Base-by-base conservation (phyloP, 2,329 filamentous ascomycete species). In the Cladosporium velox region DNA sequence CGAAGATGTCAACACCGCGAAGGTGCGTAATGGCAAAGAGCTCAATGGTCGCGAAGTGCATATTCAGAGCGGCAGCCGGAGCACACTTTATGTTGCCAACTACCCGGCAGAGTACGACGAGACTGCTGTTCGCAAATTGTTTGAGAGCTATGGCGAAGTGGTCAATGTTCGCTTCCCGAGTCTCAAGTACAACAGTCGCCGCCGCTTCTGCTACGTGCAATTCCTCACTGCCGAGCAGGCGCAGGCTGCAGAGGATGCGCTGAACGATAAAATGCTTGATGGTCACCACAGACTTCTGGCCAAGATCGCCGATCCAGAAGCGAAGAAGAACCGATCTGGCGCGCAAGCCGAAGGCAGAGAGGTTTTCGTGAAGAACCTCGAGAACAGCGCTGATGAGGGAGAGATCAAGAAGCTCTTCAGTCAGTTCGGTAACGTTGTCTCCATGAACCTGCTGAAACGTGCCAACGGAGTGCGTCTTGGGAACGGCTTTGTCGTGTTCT, bases 131-230 rank as follows among this genome's bases (percentile, higher is more conserved):
- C 86, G 86, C 49, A 78, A 86, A 41, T 79, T 94, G 3, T 94
- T 94, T 78, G 83, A 85, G n/a, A 30, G 49, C 21, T 94, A 89
- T 73, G 95, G 95, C 52, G 88, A 94, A 52, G 89, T 99, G 65
- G 84, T 96, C 65, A 91, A 90, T 73, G 85, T 98, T 62, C 90
- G 95, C 26, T 95, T 95, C 80, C 95, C 95, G 1, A 97, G 92
- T 65, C 86, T 99, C 61, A 96, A 96, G 76, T 93, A 86, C 77
- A 94, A 97, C 73, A 89, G 90, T 1, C 89, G 91, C 72, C 91
- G 95, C 35, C 90, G 95, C 28, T 99, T 99, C 80, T 97, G 93
- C 81, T 99, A 99, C 77, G 85, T 97, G 7, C 92, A 96, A n/a
- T 97, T 97, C 76, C 85, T 88, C 58, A 87, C 88, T 35, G 79